phyloP scores from a whole-genome alignment of 2,329 filamentous ascomycete species.

The Celoporthe dispersa region DNA sequence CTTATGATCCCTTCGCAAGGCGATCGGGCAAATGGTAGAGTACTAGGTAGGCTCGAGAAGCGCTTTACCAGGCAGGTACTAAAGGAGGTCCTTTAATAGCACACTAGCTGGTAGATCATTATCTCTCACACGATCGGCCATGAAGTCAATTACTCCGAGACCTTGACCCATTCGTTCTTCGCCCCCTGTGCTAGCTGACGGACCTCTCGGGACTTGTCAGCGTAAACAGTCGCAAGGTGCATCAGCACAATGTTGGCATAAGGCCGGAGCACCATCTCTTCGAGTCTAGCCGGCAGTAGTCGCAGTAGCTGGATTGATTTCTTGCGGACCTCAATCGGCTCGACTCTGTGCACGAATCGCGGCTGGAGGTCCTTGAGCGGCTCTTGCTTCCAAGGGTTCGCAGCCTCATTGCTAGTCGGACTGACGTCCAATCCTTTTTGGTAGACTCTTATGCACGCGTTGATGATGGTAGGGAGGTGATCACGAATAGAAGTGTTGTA shows the following conservation, averaged over 20 bases:
- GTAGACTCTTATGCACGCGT: slow-evolving; percentile 47
- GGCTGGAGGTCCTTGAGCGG: neutral
- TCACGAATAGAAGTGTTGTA: slow-evolving; percentile 46
- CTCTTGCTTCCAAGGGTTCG: slow-evolving; percentile 6
- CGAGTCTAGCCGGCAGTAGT: slow-evolving; percentile 52
- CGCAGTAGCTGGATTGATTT: slow-evolving; percentile 53
- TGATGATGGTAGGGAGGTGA: slow-evolving; percentile 55
- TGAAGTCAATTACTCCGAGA: slow-evolving; percentile 33
- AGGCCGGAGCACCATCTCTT: slow-evolving; percentile 50
- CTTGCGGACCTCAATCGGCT: slow-evolving; percentile 45
- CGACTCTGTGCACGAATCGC: slow-evolving; percentile 13
- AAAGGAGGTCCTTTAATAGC: neutral
- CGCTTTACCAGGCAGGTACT: neutral
- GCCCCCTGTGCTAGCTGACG: slow-evolving; percentile 54
- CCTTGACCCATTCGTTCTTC: slow-evolving; percentile 52
- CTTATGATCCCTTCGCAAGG: neutral
- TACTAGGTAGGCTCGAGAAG: neutral
- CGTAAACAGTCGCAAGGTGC: slow-evolving; percentile 55
- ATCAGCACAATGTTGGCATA: slow-evolving; percentile 50
- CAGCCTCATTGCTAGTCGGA: neutral
- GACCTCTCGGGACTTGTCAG: slow-evolving; percentile 57
- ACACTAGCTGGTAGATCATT: neutral
- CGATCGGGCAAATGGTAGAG: neutral
- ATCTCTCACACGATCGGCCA: neutral
- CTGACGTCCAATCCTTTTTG: slow-evolving; percentile 30